Base-by-base conservation (phyloP, 495 filamentous ascomycete species). In the Trichoderma asperelloides region DNA sequence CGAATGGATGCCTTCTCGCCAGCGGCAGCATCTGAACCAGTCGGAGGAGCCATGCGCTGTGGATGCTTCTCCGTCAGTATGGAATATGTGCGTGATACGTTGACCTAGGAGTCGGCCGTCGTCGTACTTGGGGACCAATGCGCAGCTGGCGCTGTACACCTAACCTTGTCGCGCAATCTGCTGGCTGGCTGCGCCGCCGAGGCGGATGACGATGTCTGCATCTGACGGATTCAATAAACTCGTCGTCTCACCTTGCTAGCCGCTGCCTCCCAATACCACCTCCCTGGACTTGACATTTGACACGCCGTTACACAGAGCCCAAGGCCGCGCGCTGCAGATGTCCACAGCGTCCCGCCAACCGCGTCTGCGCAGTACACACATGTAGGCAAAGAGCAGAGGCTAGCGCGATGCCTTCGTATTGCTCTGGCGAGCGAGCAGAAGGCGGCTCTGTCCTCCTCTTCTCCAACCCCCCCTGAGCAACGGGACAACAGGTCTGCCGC, bases 1-100 rank as follows among this genome's bases (percentile, higher is more conserved):
- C 23, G 55, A 60, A 60, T n/a, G 47, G 47, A 51, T 51, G 55
- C 55, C 25, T 60, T 25, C 13, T 60, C 23, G 27, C 23, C 55
- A 55, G 49, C 49, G 23, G 4, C 9, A 47, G 43, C 43, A 47
- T 55, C 16, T 55, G 3, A 21, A 21, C 49, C 49, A 60, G 55
- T 60, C 55, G 55, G 55, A 60, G 23, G 13, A n/a, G 55, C 25
- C 21, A 60, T 23, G 15, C 49, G 18, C 23, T 25, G 8, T 6
- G n/a, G 55, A 27, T 18, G 55, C 6, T 60, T 12, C 55, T 28
- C 55, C 55, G 25, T 13, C 27, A 28, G 25, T 33, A 60, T 25
- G 55, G 3, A 60, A 60, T 60, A 60, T 60, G 55, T 60, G 55
- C 55, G 55, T 60, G 55, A 60, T 60, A 25, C 55, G 55, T 60